These are phyloP conservation scores for Setomelanomma holmii DNA, from an alignment of 2,329 filamentous ascomycete genomes.

Conservation along the genomic window DNA sequence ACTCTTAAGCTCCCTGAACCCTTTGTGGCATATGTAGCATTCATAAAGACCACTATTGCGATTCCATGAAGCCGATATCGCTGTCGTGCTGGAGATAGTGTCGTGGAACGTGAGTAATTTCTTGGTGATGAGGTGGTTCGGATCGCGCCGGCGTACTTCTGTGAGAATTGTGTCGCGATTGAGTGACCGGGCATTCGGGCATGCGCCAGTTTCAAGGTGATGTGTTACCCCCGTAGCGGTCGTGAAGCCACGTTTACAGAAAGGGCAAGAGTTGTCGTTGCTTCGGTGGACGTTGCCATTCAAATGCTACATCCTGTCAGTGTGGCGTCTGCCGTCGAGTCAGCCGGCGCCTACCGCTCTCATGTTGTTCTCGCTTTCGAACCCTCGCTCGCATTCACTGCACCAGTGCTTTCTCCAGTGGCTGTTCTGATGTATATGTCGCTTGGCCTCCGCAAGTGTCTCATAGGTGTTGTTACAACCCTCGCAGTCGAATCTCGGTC, in stretches of 20 bases:
- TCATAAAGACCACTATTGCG: constrained; percentile 58
- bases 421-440: constrained; percentile 17
- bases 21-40: constrained; percentile 62
- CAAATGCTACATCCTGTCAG: constrained; percentile 53
- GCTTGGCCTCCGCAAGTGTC: constrained; percentile 4
- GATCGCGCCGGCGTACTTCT: constrained; percentile 57
- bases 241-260: constrained; percentile 57
- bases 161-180: constrained; percentile 59
- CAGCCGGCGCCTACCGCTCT: constrained; percentile 13
- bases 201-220: constrained; percentile 64
- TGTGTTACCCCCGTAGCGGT: constrained; percentile 62
- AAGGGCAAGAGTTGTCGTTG: constrained; percentile 59
- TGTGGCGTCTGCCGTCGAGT: not conserved
- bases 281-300: constrained; percentile 60
- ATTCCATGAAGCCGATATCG: constrained; percentile 50
- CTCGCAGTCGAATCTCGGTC: constrained; percentile 18
- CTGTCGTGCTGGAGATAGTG: constrained; percentile 18
- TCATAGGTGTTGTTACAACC: constrained; percentile 11
- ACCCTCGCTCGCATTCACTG: constrained; percentile 20
- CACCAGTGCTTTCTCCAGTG: constrained; percentile 25
- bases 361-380: constrained; percentile 27
- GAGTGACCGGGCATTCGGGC: constrained; percentile 52
- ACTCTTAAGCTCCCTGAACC: constrained; percentile 45
- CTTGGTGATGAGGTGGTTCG: constrained; percentile 19
- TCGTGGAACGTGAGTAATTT: constrained; percentile 9